Conservation (phyloP, 2,329 filamentous ascomycete genomes). For the Colletotrichum coccodes region DNA sequence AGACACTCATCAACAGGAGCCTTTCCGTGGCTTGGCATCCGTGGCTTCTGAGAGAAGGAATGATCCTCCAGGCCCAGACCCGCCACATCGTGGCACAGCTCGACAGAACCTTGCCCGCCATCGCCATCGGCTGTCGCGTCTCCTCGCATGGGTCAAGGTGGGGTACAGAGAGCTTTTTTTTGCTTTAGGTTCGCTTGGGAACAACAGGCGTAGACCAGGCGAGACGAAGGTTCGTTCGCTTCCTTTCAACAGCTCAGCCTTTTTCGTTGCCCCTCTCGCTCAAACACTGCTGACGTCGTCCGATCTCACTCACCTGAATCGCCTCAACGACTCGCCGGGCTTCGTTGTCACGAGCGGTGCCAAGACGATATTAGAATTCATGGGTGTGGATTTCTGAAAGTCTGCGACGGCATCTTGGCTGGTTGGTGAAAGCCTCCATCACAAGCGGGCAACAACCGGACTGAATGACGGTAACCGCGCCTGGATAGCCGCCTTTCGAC, state of each 20-base stretch:
- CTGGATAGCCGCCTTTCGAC: slow-evolving; percentile 22
- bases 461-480: slow-evolving; percentile 8
- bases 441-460: not conserved
- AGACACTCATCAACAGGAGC: not conserved
- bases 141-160: slow-evolving; percentile 11
- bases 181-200: not conserved
- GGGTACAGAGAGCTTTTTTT: not conserved
- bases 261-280: slow-evolving; percentile 7
- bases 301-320: not conserved
- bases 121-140: slow-evolving; percentile 16
- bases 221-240: slow-evolving; percentile 23
- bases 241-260: slow-evolving; percentile 21
- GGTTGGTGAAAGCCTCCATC: slow-evolving; percentile 1
- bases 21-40: not conserved
- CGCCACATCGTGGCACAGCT: slow-evolving; percentile 20
- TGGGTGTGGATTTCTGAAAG: not conserved
- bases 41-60: not conserved
- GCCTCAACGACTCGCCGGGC: not conserved
- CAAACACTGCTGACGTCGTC: slow-evolving; percentile 19
- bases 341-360: not conserved
- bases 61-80: not conserved
- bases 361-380: not conserved
- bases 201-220: slow-evolving; percentile 5
- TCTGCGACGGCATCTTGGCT: not conserved
- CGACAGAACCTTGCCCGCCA: not conserved